Percentiles rank a stretch among this genome's conserved stretches.
Conservation (phyloP, 768 basidiomycete genomes). For the Suillus occidentalis region DNA sequence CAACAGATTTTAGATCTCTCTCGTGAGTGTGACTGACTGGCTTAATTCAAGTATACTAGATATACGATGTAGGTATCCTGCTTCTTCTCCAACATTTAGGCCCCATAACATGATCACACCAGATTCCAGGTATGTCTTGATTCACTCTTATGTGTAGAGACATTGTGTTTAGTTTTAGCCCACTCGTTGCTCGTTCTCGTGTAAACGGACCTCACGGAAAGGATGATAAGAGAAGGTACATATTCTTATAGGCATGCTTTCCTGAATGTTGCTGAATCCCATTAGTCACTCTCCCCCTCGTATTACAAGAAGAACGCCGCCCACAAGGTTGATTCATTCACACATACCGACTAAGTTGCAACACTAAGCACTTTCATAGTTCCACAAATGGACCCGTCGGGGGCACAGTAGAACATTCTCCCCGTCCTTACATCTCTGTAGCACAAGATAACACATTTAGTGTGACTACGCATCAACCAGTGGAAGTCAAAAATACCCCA, state of each 20-base stretch:
- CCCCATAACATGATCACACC: constrained; percentile 29
- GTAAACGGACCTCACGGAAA: constrained; percentile 18
- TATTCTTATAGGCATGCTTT: no score
- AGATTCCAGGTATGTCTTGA: constrained; percentile 28
- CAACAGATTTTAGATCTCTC: constrained; percentile 24
- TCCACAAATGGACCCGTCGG: neutral
- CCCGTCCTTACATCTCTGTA: neutral
- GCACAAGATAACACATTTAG: neutral
- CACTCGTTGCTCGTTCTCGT: constrained; percentile 22
- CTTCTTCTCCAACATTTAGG: constrained; percentile 20
- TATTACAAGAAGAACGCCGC: neutral
- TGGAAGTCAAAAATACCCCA: neutral
- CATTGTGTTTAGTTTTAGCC: constrained; percentile 18
- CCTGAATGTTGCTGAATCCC: neutral
- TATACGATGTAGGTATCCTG: constrained; percentile 15
- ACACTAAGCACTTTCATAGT: neutral
- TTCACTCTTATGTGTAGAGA: neutral
- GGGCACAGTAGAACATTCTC: neutral
- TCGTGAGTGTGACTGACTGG: constrained; percentile 18
- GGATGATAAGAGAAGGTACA: neutral
- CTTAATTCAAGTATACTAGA: constrained; percentile 1
- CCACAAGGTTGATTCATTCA: neutral
- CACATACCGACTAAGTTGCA: neutral
- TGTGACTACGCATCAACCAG: neutral
- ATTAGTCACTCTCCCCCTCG: neutral